These are phyloP conservation scores for Urtica urens DNA, from an alignment of 306 rosid species.

Conservation along the genomic window DNA sequence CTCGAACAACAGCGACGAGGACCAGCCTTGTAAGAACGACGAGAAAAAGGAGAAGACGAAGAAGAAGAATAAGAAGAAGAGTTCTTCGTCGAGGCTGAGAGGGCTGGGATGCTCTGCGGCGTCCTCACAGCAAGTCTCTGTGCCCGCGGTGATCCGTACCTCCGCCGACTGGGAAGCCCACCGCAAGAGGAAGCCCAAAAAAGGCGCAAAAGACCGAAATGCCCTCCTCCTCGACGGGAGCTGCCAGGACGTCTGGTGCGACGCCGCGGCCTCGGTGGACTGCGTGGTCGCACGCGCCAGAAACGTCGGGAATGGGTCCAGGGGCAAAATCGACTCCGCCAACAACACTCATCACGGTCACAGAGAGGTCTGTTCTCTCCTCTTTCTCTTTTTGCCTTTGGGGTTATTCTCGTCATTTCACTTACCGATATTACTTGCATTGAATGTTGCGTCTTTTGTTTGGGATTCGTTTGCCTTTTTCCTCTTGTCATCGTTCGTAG, in stretches of 20 bases:
- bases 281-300: conserved; percentile 52
- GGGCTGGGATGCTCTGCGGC: conserved; percentile 80
- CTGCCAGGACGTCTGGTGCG: conserved; percentile 91
- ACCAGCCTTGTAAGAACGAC: conserved; percentile 25
- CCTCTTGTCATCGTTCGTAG: too few species aligned
- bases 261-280: conserved; percentile 61
- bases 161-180: conserved; percentile 77
- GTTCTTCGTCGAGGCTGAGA: conserved; percentile 46
- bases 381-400: neutral
- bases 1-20: conserved; percentile 29
- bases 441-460: too few species aligned
- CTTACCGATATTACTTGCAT: too few species aligned
- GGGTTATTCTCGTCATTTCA: neutral
- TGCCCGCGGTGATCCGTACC: conserved; percentile 63
- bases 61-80: conserved; percentile 50
- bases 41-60: conserved; percentile 13
- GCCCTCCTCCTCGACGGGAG: conserved; percentile 39
- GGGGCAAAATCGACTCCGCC: conserved; percentile 70
- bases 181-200: conserved; percentile 48
- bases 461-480: too few species aligned
- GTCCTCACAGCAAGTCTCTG: conserved; percentile 74
- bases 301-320: conserved; percentile 34
- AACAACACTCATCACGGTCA: conserved; percentile 36
- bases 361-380: conserved; percentile 1
- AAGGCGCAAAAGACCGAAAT: conserved; percentile 27